phyloP scores from a whole-genome alignment of 2,329 filamentous ascomycete genomes.

The Penicillium sp. region DNA sequence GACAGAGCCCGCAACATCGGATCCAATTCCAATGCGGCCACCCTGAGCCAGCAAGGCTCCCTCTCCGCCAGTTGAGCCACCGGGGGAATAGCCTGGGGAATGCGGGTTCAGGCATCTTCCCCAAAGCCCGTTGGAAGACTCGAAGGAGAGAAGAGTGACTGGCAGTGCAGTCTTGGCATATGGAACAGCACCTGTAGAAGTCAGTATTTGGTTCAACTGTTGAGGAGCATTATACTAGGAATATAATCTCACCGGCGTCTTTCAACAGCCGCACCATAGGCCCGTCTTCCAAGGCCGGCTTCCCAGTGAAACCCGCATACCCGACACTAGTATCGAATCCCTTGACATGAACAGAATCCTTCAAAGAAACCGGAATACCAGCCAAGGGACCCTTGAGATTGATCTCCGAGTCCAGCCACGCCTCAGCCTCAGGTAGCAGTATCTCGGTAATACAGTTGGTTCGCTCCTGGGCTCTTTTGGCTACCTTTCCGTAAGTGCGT shows the following conservation, averaged over 20 bases:
- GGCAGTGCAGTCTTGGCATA: conserved; percentile 92
- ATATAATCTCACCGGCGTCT: conserved; percentile 57
- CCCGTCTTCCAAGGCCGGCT: conserved; percentile 65
- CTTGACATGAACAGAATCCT: conserved; percentile 71
- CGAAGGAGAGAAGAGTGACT: conserved; percentile 80
- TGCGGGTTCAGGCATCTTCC: conserved; percentile 79
- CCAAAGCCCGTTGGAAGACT: conserved; percentile 77
- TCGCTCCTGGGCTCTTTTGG: conserved; percentile 74
- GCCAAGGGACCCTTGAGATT: conserved; percentile 79
- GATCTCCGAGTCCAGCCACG: conserved; percentile 60
- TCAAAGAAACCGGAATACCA: conserved; percentile 80
- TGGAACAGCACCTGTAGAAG: conserved; percentile 65
- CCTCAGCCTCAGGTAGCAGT: conserved; percentile 72
- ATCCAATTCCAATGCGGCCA: conserved; percentile 83
- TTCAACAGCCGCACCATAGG: conserved; percentile 72
- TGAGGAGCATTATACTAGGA: background rate
- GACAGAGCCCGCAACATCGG: conserved; percentile 86
- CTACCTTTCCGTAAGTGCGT: conserved; percentile 81
- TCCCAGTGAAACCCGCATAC: conserved; percentile 68
- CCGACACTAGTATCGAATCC: conserved; percentile 82
- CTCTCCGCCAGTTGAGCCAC: conserved; percentile 84
- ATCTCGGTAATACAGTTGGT: conserved; percentile 91
- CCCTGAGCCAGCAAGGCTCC: conserved; percentile 74
- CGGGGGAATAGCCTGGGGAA: conserved; percentile 77
- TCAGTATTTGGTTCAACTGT: conserved; percentile 3